phyloP scores from a whole-genome alignment of 192 early-diverging fungal genomes.

The Polychytrium aggregatum region DNA sequence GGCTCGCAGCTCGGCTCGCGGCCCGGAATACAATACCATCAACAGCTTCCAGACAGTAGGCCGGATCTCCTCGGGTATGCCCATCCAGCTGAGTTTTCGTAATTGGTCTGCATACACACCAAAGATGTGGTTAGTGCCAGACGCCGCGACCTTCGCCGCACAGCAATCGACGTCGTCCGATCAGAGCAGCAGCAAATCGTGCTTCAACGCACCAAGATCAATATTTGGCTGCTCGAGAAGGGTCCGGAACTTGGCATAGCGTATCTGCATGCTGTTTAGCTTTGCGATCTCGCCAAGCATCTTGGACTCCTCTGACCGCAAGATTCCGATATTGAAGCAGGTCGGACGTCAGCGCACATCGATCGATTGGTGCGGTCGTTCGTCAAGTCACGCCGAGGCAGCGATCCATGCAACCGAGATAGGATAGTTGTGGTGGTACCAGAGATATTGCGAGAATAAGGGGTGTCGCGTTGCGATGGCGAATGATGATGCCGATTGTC shows the following conservation, averaged over 20 bases:
- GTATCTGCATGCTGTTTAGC: constrained; percentile 38
- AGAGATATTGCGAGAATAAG: neutral
- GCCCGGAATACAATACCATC: constrained; percentile 35
- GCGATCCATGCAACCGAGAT: neutral
- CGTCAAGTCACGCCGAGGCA: neutral
- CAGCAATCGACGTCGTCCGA: too few relatives aligned
- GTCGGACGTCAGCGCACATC: neutral
- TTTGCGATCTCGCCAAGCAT: constrained; percentile 42
- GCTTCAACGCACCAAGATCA: constrained; percentile 32
- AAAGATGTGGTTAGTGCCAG: neutral
- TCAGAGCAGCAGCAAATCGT: too few relatives aligned
- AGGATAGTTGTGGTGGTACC: too few relatives aligned
- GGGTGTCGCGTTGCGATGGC: neutral
- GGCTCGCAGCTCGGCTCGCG: neutral
- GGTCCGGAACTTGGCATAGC: constrained; percentile 45
- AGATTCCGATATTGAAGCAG: constrained; percentile 5
- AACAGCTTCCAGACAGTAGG: constrained; percentile 88
- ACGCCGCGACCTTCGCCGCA: too few relatives aligned
- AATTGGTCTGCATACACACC: constrained; percentile 46
- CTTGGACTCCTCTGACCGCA: constrained; percentile 19
- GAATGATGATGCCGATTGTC: too few relatives aligned
- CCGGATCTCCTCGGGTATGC: constrained; percentile 77
- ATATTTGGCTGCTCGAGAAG: constrained; percentile 45
- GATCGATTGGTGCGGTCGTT: neutral
- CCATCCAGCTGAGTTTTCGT: constrained; percentile 82